Conservation (phyloP, 805 yeast species). For the Cyberlindnera euphorbiae region DNA sequence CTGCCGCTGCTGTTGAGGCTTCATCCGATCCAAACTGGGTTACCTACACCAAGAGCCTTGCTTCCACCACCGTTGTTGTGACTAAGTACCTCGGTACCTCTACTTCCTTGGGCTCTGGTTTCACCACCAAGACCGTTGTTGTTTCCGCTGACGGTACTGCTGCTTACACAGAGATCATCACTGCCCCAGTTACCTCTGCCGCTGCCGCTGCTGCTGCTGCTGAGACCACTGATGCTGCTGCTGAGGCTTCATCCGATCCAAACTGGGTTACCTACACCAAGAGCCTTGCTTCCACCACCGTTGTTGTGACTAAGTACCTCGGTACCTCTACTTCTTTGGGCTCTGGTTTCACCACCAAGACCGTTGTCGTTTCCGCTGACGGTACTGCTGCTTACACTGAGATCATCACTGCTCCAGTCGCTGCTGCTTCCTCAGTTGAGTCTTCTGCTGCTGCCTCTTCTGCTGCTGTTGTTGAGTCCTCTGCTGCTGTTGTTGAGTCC, state of each 20-base stretch:
- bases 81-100: no score
- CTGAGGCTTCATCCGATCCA: conserved; percentile 13
- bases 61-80: conserved; percentile 1
- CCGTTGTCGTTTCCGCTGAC: conserved; percentile 2
- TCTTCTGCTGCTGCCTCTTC: conserved; percentile 15
- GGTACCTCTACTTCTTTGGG: no score
- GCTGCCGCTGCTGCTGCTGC: conserved; percentile 15
- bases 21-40: conserved; percentile 11
- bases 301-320: no score
- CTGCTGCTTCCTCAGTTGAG: conserved; percentile 7
- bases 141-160: conserved; percentile 4
- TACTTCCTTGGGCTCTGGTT: no score
- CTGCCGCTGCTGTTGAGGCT: conserved; percentile 3
- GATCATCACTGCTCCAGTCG: conserved; percentile 11
- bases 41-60: neutral
- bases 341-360: no score
- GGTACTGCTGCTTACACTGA: conserved; percentile 9
- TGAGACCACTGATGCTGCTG: conserved; percentile 7
- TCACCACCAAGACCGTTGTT: neutral
- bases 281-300: conserved; percentile 1
- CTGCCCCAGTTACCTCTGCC: conserved; percentile 11
- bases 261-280: neutral
- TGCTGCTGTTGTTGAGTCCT: conserved; percentile 9
- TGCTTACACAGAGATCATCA: conserved; percentile 10
- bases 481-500: conserved; percentile 9